These are phyloP conservation scores for Fusarium phyllophilum DNA, from an alignment of 2,329 filamentous ascomycete species.

Conservation along the genomic window DNA sequence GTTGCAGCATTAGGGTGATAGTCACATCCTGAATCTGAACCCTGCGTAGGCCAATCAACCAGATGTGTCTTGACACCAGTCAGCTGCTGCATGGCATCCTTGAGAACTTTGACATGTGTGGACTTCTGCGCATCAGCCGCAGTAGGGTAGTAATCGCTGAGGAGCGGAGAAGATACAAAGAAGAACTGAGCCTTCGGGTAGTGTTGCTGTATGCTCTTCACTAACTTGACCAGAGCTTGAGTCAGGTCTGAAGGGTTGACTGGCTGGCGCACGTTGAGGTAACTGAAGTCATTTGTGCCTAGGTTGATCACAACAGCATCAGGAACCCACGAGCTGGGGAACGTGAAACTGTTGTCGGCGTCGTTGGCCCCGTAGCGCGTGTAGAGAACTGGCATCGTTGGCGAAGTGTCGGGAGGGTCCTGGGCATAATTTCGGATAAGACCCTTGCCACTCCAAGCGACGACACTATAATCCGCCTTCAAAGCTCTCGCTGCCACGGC, in stretches of 20 bases:
- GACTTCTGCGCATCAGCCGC: constrained; percentile 51
- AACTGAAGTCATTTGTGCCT: constrained; percentile 57
- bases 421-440: constrained; percentile 53
- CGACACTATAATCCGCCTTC: constrained; percentile 54
- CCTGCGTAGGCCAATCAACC: constrained; percentile 55
- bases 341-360: constrained; percentile 50
- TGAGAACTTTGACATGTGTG: constrained; percentile 49
- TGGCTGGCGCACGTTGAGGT: constrained; percentile 45
- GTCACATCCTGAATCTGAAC: constrained; percentile 53
- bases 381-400: constrained; percentile 53
- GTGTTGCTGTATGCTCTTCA: constrained; percentile 44
- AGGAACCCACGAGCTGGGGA: constrained; percentile 43
- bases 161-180: constrained; percentile 53
- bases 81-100: constrained; percentile 48
- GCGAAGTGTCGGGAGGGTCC: constrained; percentile 43
- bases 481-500: constrained; percentile 54
- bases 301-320: constrained; percentile 56
- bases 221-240: constrained; percentile 38
- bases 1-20: constrained; percentile 55
- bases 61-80: constrained; percentile 48
- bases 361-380: constrained; percentile 56
- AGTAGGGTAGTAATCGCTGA: constrained; percentile 52
- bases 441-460: constrained; percentile 58
- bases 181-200: constrained; percentile 53
- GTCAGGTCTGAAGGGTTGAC: constrained; percentile 44